Base-by-base conservation (phyloP, 257 asterid species). In the Craterostigma plantagineum region DNA sequence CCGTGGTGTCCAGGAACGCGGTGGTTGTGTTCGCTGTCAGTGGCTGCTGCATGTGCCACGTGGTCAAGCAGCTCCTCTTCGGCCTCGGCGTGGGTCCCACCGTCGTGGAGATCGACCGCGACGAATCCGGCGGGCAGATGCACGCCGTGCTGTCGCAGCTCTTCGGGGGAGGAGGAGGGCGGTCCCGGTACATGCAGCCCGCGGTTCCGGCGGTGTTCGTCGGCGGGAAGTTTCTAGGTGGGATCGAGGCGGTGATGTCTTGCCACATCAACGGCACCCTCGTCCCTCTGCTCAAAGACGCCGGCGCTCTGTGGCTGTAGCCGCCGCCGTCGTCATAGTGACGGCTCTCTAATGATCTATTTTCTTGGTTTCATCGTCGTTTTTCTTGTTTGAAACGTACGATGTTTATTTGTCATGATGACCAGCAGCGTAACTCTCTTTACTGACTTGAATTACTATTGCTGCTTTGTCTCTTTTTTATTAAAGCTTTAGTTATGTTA, bases 31-130 rank as follows among this genome's bases (percentile, higher is more conserved):
- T 85, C 81, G 70, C 92, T 4, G 40, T 70, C 46, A 75, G 80
- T 48, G 82, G 85, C 0, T 84, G 96, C 54, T 80, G 96, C 70
- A 80, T 85, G 94, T 73, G 94, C 68, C 96, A 85, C 53, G 96
- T 77, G 6, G 94, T 80, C 42, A 80, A 72, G 60, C 90, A 75
- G 51, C 72, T 85, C 11, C 77, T 85, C 0, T 61, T 80, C 43
- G 96, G 96, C 4, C 79, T 85, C 0, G 96, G 96, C 7, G 94
- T 85, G 0, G 92, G 81, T 5, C 96, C 96, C 1, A 65, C 77
- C 1, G 42, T 85, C 4, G 75, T 80, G 16, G 96, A 85, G 76
- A 77, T 85, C 38, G 94, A 85, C 62, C 75, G 60, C 13, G 77
- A 76, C 30, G 43, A 63, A 3, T 63, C 73, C 0, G 95, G 85